Base-by-base conservation (phyloP, 1,139 yeast genomes). In the Zygosaccharomyces sapae region DNA sequence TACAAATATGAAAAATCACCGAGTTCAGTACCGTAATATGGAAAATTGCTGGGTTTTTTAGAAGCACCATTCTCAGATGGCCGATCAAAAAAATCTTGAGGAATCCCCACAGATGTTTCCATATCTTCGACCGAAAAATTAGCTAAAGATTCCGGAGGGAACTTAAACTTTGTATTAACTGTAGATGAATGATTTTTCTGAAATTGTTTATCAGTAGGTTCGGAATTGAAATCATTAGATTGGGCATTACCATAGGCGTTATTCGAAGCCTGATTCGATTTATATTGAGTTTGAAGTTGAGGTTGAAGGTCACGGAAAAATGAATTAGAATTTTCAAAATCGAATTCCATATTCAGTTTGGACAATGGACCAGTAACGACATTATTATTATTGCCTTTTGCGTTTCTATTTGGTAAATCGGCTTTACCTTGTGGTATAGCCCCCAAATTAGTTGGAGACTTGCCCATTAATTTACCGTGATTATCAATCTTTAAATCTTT, bases 261-360 rank as follows among this genome's bases (percentile, higher is more conserved):
- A 12, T 10, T 27, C 12, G 31, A 5, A 27, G 16, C 16, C 16
- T 16, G 16, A 16, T 16, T 16, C 4, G 5, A 27, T 27, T 5
- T 5, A 10, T 27, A 7, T 24, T 6, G 27, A 27, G 5, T 8
- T 10, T 27, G 9, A 9, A 12, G 20, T 20, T 25, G 36, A 34
- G 24, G 33, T 18, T 9, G 13, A 13, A 47, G 52, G 16, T 55
- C 56, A 30, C 48, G 49, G 9, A 53, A 40, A 38, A 54, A 48
- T 3, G 51, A 46, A 12, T 45, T 47, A 12, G 59, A 51, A 41
- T 56, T 57, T 29, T 55, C 62, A 35, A 58, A 52, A 48, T 59
- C 61, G 43, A 61, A 55, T 29, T 58, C 62, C 47, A 55, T 49
- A 41, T 55, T 58, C 50, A 54, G 47, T 35, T 56, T 37, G 19